These are phyloP conservation scores for Jamesozyma piceae DNA, from an alignment of 805 yeast genomes.

Conservation along the genomic window DNA sequence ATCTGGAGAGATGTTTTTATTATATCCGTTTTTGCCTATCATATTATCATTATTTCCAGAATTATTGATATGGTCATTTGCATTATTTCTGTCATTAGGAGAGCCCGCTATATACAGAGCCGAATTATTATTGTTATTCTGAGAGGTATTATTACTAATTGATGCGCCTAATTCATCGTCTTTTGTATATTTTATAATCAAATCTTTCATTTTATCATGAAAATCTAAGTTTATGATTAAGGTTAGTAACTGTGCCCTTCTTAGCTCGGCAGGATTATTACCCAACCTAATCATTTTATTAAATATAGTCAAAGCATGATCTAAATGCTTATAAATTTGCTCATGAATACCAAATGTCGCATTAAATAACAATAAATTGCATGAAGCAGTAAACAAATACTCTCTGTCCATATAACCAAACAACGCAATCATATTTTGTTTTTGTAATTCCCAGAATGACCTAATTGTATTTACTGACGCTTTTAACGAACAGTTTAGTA, in stretches of 20 bases:
- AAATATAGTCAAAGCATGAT: conserved; percentile 60
- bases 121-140: not conserved
- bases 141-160: not conserved
- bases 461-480: conserved; percentile 70
- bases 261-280: conserved; percentile 68
- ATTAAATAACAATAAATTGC: conserved; percentile 62
- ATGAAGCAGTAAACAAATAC: conserved; percentile 66
- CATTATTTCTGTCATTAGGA: not conserved
- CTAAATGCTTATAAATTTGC: conserved; percentile 60
- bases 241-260: conserved; percentile 62
- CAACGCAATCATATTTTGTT: conserved; percentile 73
- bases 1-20: not conserved
- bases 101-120: not conserved
- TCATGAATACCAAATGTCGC: conserved; percentile 78
- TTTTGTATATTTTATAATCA: conserved; percentile 45
- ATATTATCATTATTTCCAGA: not conserved
- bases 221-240: conserved; percentile 59
- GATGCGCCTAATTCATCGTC: conserved; percentile 1
- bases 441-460: conserved; percentile 63
- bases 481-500: conserved; percentile 68
- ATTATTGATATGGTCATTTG: not conserved
- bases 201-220: conserved; percentile 50
- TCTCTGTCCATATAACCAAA: conserved; percentile 86
- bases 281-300: conserved; percentile 71
- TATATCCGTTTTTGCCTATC: not conserved